phyloP scores from a whole-genome alignment of 1,284 basidiomycete genomes.

The Melampsora occidentalis region DNA sequence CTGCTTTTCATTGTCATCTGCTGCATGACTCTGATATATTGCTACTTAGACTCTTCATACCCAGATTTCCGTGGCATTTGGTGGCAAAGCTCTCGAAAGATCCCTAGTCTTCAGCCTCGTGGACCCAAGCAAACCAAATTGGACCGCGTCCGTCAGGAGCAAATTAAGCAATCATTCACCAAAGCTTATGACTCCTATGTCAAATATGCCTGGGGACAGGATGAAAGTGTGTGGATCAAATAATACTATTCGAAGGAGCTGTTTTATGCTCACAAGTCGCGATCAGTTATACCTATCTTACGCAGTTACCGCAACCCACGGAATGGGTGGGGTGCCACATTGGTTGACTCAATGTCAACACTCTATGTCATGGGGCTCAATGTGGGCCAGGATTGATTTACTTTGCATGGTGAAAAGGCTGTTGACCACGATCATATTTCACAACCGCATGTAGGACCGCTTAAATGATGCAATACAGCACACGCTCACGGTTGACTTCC shows the following conservation, averaged over 20 bases:
- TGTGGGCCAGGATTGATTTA: slow-evolving; percentile 45
- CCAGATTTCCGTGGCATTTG: too few species aligned
- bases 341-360: slow-evolving; percentile 79
- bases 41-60: too few species aligned
- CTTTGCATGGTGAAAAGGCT: slow-evolving; percentile 47
- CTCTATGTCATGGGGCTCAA: slow-evolving; percentile 78
- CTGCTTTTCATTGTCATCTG: too few species aligned
- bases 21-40: too few species aligned
- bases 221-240: background rate
- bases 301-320: background rate
- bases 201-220: background rate
- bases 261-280: background rate
- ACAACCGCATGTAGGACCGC: background rate
- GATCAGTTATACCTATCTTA: background rate
- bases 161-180: slow-evolving; percentile 24
- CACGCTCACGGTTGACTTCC: slow-evolving; percentile 18
- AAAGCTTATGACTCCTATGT: background rate
- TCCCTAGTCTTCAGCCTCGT: background rate
- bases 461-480: slow-evolving; percentile 11
- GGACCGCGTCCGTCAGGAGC: slow-evolving; percentile 8
- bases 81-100: too few species aligned
- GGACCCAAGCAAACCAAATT: background rate
- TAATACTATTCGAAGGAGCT: background rate
- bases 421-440: slow-evolving; percentile 42
- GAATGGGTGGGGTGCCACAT: slow-evolving; percentile 79